Evolutionary conservation across 1,284 basidiomycete species (phyloP).

Genomic region (Dichomitus squalens): DNA sequence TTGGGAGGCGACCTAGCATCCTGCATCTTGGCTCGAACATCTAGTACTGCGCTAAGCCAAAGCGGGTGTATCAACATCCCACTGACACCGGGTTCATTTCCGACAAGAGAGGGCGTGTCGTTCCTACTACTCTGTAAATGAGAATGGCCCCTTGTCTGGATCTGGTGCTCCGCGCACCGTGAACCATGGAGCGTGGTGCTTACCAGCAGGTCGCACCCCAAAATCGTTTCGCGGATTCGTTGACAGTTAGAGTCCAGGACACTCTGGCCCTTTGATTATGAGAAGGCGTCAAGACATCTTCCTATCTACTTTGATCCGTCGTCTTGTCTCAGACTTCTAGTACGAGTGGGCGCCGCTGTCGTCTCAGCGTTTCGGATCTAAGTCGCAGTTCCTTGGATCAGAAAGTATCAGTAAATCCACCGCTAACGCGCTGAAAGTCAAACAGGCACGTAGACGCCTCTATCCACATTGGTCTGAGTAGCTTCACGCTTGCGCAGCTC

Average conservation of each 20-base stretch:
- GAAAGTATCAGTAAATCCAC: background rate
- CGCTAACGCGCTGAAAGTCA: background rate
- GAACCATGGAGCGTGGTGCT: background rate
- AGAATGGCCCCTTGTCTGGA: background rate
- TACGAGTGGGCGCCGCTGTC: background rate
- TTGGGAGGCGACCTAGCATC: constrained; percentile 11
- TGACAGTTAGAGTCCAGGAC: constrained; percentile 12
- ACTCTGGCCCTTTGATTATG: constrained; percentile 19
- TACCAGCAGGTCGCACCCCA: background rate
- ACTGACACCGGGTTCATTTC: background rate
- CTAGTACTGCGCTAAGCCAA: background rate
- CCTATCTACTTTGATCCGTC: constrained; percentile 11
- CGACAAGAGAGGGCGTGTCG: background rate
- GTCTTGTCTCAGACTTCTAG: background rate
- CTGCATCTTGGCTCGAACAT: background rate
- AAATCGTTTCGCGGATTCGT: background rate
- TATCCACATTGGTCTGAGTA: background rate
- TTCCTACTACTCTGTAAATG: background rate
- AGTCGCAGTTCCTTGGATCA: background rate
- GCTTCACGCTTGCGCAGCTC: background rate
- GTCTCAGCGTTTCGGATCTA: background rate
- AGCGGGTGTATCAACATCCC: background rate
- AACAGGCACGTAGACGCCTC: background rate
- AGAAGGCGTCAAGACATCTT: constrained; percentile 5
- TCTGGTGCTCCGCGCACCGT: background rate